A percentile compares a stretch with the other conserved stretches of the same genome.
Evolutionary conservation across 2,329 filamentous ascomycete genomes (phyloP).

Genomic region (Fusarium cyanostomum): DNA sequence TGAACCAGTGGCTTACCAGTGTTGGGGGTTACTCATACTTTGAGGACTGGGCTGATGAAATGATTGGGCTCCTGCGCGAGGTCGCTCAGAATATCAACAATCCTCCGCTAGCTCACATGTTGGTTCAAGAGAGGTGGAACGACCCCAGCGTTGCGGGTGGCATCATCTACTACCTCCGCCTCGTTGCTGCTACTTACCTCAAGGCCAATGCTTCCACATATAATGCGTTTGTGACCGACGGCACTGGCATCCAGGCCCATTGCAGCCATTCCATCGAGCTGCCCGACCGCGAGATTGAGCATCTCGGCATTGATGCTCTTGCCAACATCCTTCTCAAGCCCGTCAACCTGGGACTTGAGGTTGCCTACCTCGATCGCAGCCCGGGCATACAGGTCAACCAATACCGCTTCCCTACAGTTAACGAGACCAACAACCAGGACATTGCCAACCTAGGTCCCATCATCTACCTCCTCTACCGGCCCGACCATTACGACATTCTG

Average conservation of each 20-base stretch:
- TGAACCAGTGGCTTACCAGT: conserved; percentile 75
- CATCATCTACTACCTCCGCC: conserved; percentile 85
- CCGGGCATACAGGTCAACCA: conserved; percentile 79
- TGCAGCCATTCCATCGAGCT: conserved; percentile 77
- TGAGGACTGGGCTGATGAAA: conserved; percentile 86
- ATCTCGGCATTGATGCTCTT: conserved; percentile 82
- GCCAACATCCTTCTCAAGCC: conserved; percentile 82
- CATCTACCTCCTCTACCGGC: conserved; percentile 72
- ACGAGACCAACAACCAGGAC: conserved; percentile 60
- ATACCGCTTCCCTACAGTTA: conserved; percentile 65
- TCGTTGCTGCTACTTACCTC: conserved; percentile 86
- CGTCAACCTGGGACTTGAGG: conserved; percentile 81
- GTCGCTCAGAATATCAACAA: conserved; percentile 69
- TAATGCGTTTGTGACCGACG: conserved; percentile 74
- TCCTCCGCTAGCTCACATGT: conserved; percentile 62
- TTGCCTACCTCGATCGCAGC: conserved; percentile 91
- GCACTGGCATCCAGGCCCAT: conserved; percentile 72
- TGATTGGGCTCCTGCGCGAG: conserved; percentile 72
- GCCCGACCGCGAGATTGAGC: conserved; percentile 84
- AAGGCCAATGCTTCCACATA: conserved; percentile 77
- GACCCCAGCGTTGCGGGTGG: conserved; percentile 71
- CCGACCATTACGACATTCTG: conserved; percentile 91
- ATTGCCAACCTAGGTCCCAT: conserved; percentile 57
- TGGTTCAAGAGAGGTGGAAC: conserved; percentile 78
- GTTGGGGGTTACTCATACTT: conserved; percentile 76